Evolutionary conservation across 805 yeast genomes (phyloP).

Genomic region (Isabelozyma pseudorhagii): DNA sequence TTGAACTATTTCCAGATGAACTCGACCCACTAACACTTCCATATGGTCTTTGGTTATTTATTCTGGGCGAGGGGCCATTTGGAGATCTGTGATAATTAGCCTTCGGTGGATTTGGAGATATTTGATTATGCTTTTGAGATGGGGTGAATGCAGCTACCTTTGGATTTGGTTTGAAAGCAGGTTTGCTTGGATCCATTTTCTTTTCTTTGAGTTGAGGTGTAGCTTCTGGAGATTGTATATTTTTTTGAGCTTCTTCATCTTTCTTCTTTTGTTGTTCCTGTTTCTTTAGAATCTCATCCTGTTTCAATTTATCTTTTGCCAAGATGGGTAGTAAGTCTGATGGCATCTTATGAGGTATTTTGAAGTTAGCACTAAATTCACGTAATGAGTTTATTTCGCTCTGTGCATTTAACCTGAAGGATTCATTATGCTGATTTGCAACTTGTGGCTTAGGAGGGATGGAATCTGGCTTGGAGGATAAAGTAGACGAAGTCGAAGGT

Average conservation of each 20-base stretch:
- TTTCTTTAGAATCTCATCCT: conserved; percentile 53
- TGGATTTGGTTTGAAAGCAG: conserved; percentile 67
- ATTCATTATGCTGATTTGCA: conserved; percentile 24
- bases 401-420: conserved; percentile 47
- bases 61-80: conserved; percentile 32
- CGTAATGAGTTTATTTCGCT: conserved; percentile 67
- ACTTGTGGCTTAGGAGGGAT: conserved; percentile 29
- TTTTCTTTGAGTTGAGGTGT: conserved; percentile 28
- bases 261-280: conserved; percentile 14
- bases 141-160: conserved; percentile 68
- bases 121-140: conserved; percentile 18
- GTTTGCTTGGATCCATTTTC: conserved; percentile 55
- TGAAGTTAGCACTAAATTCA: conserved; percentile 79
- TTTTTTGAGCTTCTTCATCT: conserved; percentile 4
- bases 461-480: conserved; percentile 25
- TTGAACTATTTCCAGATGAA: conserved; percentile 6
- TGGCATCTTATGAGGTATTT: conserved; percentile 62
- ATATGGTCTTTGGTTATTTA: conserved; percentile 29
- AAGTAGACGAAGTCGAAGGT: conserved; percentile 5
- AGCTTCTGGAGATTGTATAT: background rate
- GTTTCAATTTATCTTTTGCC: conserved; percentile 64
- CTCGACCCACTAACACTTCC: conserved; percentile 15
- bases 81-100: conserved; percentile 20
- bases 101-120: conserved; percentile 26
- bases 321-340: conserved; percentile 66